phyloP scores from a whole-genome alignment of 2,329 filamentous ascomycete species.

The Sporothrix brasiliensis region DNA sequence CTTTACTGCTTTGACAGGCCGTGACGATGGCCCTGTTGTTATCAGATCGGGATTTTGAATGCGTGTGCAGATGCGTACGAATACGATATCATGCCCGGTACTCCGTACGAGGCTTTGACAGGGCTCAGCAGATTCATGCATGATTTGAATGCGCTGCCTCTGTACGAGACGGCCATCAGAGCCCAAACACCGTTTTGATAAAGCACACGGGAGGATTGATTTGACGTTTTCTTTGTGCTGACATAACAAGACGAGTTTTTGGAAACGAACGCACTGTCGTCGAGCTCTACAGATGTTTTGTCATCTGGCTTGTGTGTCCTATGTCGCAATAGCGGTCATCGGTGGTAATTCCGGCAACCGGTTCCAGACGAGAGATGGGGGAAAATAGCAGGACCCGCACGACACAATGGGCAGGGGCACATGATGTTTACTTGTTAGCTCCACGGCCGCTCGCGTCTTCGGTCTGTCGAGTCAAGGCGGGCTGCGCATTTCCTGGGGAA shows the following conservation, averaged over 20 bases:
- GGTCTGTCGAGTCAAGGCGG: neutral
- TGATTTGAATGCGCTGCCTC: neutral
- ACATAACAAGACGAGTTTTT: neutral
- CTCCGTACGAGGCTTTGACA: neutral
- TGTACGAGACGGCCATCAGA: neutral
- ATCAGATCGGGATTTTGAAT: neutral
- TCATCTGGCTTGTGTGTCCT: neutral
- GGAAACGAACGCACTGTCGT: no score
- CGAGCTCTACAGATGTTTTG: neutral
- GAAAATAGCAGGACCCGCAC: neutral
- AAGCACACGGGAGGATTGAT: no score
- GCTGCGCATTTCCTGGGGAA: slow-evolving; percentile 5
- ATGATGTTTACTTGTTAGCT: slow-evolving; percentile 15
- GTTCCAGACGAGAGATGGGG: neutral
- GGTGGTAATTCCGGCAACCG: slow-evolving; percentile 12
- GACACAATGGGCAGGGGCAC: neutral
- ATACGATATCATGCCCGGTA: neutral
- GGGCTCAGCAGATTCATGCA: slow-evolving; percentile 3
- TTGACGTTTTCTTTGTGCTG: neutral
- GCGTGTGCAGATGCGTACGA: neutral
- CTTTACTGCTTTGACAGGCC: no score
- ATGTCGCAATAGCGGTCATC: slow-evolving; percentile 19
- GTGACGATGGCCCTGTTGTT: neutral
- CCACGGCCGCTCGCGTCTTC: slow-evolving; percentile 9
- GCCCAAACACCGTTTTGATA: neutral